phyloP scores from a whole-genome alignment of 192 early-diverging fungal genomes.

The Entomortierella beljakovae region DNA sequence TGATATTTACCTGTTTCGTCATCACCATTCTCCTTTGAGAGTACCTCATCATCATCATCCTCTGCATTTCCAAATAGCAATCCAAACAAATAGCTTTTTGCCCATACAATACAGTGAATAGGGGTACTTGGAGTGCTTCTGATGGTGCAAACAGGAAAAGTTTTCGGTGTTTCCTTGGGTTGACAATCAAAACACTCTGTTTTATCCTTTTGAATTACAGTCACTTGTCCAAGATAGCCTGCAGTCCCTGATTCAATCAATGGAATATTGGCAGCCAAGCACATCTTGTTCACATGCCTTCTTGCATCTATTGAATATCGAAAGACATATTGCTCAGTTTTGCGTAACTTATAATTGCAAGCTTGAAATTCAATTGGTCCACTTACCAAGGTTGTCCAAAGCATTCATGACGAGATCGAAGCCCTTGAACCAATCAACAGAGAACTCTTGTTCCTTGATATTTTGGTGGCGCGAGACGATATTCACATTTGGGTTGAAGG shows the following conservation, averaged over 20 bases:
- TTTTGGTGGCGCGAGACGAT: constrained; percentile 85
- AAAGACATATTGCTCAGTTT: too few species aligned
- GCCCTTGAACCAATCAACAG: constrained; percentile 85
- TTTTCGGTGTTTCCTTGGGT: constrained; percentile 85
- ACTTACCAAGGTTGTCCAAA: constrained; percentile 89
- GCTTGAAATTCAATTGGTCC: too few species aligned
- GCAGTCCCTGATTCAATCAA: constrained; percentile 97
- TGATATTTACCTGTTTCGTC: constrained; percentile 50
- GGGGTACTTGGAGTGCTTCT: constrained; percentile 93
- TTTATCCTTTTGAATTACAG: constrained; percentile 79
- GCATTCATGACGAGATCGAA: constrained; percentile 97
- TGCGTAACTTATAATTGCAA: too few species aligned
- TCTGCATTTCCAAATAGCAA: constrained; percentile 80
- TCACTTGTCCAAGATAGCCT: constrained; percentile 93
- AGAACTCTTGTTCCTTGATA: constrained; percentile 89
- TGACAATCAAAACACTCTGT: constrained; percentile 97
- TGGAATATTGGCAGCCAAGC: constrained; percentile 89
- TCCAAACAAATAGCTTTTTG: constrained; percentile 95
- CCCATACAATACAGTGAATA: constrained; percentile 99
- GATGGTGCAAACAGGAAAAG: constrained; percentile 98
- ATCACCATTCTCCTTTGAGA: constrained; percentile 58
- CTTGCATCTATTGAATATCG: constrained; percentile 76
- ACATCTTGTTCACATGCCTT: constrained; percentile 95
- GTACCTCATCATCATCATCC: constrained; percentile 63
- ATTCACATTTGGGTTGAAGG: constrained; percentile 86